phyloP scores from a whole-genome alignment of 2,329 filamentous ascomycete genomes.

The Hypoxylon sp. region DNA sequence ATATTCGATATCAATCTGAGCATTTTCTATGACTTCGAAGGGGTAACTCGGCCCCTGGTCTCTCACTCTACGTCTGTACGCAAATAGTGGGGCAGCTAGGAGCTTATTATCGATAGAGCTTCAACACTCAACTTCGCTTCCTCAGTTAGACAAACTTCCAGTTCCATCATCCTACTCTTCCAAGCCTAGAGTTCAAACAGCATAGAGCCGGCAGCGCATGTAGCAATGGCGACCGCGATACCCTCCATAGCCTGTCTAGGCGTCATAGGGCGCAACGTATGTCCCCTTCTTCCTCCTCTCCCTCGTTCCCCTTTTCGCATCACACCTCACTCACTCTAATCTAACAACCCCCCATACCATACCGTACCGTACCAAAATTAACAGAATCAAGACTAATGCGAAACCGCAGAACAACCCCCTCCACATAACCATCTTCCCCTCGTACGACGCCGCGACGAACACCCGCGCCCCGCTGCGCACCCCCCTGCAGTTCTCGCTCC shows the following conservation, averaged over 20 bases:
- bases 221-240: slow-evolving; percentile 70
- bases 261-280: slow-evolving; percentile 92
- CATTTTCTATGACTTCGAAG: neutral
- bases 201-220: slow-evolving; percentile 22
- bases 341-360: neutral
- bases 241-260: slow-evolving; percentile 94
- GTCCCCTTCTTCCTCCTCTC: slow-evolving; percentile 45
- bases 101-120: slow-evolving; percentile 41
- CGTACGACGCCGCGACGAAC: slow-evolving; percentile 71
- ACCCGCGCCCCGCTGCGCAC: slow-evolving; percentile 72
- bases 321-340: neutral
- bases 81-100: slow-evolving; percentile 28
- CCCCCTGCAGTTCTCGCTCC: slow-evolving; percentile 90
- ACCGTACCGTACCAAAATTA: neutral
- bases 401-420: slow-evolving; percentile 89
- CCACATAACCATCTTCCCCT: slow-evolving; percentile 91
- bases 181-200: neutral
- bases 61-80: neutral
- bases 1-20: neutral
- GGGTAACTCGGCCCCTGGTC: slow-evolving; percentile 25
- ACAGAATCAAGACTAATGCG: neutral
- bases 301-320: slow-evolving; percentile 3
- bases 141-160: slow-evolving; percentile 4
- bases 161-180: neutral
- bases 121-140: slow-evolving; percentile 11